Conservation (phyloP, 257 asterid species). For the Verbena officinalis region DNA sequence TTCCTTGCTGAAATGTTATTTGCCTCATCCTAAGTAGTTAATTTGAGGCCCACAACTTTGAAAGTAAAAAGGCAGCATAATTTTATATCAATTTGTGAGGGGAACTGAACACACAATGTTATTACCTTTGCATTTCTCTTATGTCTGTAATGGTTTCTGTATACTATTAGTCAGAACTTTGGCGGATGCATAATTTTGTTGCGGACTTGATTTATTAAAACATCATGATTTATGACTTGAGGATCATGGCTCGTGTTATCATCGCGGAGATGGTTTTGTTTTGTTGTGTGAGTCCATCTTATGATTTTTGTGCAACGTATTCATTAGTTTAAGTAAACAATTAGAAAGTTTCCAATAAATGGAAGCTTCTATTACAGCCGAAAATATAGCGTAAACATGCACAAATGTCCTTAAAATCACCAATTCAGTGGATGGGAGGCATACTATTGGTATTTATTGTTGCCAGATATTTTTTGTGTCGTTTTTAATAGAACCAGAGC, state of each 20-base stretch:
- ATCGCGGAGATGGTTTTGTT: no score
- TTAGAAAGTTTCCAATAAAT: neutral
- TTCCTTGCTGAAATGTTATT: neutral
- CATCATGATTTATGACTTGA: constrained; percentile 2
- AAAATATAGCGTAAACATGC: neutral
- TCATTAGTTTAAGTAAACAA: constrained; percentile 3
- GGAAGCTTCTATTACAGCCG: neutral
- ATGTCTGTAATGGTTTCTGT: neutral
- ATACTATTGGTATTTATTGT: neutral
- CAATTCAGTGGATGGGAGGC: neutral
- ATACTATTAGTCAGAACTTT: neutral
- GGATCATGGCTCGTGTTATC: constrained; percentile 4
- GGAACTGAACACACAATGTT: neutral
- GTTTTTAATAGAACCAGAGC: neutral
- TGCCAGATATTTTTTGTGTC: neutral
- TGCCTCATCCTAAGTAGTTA: neutral
- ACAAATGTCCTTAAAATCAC: neutral
- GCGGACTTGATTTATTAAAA: neutral
- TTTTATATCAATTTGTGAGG: neutral
- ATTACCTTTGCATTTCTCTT: constrained; percentile 10
- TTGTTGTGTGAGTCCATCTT: no score
- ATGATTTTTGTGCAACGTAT: neutral
- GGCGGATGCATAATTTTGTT: neutral
- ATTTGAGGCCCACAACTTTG: neutral
- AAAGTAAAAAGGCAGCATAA: neutral